Conservation (phyloP, 768 basidiomycete genomes). For the Lactarius vividus region DNA sequence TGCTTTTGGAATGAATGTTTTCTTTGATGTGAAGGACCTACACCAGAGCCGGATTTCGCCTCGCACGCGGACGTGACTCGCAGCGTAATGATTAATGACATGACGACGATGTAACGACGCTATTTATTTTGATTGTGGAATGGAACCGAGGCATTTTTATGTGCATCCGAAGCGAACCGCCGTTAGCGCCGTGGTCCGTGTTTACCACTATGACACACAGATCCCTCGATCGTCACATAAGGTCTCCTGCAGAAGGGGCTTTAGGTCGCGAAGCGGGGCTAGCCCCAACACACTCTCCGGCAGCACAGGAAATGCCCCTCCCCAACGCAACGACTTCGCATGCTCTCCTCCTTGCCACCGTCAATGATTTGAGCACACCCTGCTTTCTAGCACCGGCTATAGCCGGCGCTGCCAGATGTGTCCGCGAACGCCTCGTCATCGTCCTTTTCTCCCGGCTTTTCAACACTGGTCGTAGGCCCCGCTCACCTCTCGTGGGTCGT, state of each 20-base stretch:
- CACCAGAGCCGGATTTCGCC: constrained; percentile 59
- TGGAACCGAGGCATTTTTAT: background rate
- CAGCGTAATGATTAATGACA: constrained; percentile 3
- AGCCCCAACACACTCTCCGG: background rate
- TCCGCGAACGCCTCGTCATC: constrained; percentile 54
- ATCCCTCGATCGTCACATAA: constrained; percentile 22
- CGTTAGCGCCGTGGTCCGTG: background rate
- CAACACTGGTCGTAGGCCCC: constrained; percentile 33
- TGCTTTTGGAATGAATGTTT: constrained; percentile 53
- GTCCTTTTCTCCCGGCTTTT: constrained; percentile 65
- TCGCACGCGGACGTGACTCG: constrained; percentile 48
- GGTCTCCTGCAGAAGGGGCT: background rate
- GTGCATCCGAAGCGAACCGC: background rate
- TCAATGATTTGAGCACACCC: constrained; percentile 50
- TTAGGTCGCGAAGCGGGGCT: background rate
- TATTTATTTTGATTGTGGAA: background rate
- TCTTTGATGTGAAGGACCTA: constrained; percentile 67
- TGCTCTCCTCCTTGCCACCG: constrained; percentile 51
- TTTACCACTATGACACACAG: constrained; percentile 20
- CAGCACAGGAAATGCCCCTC: constrained; percentile 24
- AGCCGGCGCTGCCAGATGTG: constrained; percentile 45
- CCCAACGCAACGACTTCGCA: constrained; percentile 27
- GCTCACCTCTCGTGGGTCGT: constrained; percentile 4
- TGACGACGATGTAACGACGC: background rate
- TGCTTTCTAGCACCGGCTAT: constrained; percentile 57